Evolutionary conservation across 768 basidiomycete genomes (phyloP), one percentile per base, ranked within the genome.

Genomic region (Trametopsis cervina): DNA sequence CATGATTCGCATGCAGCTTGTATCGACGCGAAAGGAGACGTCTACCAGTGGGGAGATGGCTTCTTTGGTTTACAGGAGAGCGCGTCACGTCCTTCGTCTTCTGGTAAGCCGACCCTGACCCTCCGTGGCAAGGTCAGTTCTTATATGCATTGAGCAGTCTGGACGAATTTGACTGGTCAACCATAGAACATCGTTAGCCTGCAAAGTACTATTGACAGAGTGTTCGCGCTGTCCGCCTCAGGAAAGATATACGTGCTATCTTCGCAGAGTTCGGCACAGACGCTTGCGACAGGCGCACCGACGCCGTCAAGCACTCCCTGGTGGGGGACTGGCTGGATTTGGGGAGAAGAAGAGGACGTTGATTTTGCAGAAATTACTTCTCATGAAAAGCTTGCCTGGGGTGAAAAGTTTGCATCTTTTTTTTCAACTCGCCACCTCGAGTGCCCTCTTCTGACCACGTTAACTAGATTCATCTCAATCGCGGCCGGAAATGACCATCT

Each of bases 21-120:
- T 52, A 77, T 91, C 17, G 88, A 91, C 58, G 80, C 78, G 6
- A 73, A 76, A 27, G 90, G 89, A 21, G 83, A 93, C 55, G 81
- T 89, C 2, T 85, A 88, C 57, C 87, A 90, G 56, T 92, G 89
- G 89, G 89, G 89, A 0, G 70, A 73, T 36, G 82, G 76, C 0
- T 85, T 81, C 63, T 73, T 72, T 53, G 70, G 70, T 13, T n/a
- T 45, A 4, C 9, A 33, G 2, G 46, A 38, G 15, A 53, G 41
- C 9, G 47, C 60, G 9, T 40, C 44, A 22, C 37, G 53, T 13
- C 52, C 63, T 3, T 51, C 49, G 13, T 57, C 60, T 43, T 63
- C 40, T 49, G 63, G 22, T 53, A 53, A 54, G 54, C 83, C 83
- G 4, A 72, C 66, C 23, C 63, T 73, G 38, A 84, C 83, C 0